A percentile compares a stretch with the other conserved stretches of the same genome.
Evolutionary conservation across 1,284 basidiomycete genomes (phyloP).

Genomic region (Tranzscheliella williamsii): DNA sequence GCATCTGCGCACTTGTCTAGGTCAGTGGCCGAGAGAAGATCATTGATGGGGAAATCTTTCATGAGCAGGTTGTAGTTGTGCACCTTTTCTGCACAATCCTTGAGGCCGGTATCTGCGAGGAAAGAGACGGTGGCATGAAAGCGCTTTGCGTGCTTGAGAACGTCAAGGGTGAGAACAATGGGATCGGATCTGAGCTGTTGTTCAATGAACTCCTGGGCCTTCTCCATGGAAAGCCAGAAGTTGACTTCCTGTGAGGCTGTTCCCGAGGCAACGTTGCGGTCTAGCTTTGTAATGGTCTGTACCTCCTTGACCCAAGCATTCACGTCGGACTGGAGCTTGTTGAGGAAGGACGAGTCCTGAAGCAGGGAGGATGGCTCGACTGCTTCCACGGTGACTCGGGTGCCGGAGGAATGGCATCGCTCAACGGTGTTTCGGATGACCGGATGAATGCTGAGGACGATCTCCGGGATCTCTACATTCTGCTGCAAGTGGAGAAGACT

Average conservation of each 20-base stretch:
- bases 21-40: constrained; percentile 91
- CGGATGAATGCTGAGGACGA: constrained; percentile 87
- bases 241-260: constrained; percentile 98
- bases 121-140: constrained; percentile 98
- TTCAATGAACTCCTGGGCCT: constrained; percentile 90
- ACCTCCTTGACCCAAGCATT: constrained; percentile 99
- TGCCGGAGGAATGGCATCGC: constrained; percentile 64
- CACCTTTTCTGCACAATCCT: constrained; percentile 65
- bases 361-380: constrained; percentile 73
- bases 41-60: constrained; percentile 98
- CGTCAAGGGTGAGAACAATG: constrained; percentile 88
- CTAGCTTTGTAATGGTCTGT: constrained; percentile 89
- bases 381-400: constrained; percentile 74
- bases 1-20: constrained; percentile 91
- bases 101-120: constrained; percentile 93
- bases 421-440: constrained; percentile 80
- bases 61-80: constrained; percentile 85
- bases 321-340: constrained; percentile 88
- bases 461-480: constrained; percentile 98
- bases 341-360: constrained; percentile 87
- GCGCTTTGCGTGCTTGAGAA: constrained; percentile 90
- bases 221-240: constrained; percentile 94
- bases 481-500: constrained; percentile 94
- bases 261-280: constrained; percentile 86
- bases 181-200: constrained; percentile 87